Base-by-base conservation (phyloP, 2,329 filamentous ascomycete genomes). In the Pseudocercospora crystallina region DNA sequence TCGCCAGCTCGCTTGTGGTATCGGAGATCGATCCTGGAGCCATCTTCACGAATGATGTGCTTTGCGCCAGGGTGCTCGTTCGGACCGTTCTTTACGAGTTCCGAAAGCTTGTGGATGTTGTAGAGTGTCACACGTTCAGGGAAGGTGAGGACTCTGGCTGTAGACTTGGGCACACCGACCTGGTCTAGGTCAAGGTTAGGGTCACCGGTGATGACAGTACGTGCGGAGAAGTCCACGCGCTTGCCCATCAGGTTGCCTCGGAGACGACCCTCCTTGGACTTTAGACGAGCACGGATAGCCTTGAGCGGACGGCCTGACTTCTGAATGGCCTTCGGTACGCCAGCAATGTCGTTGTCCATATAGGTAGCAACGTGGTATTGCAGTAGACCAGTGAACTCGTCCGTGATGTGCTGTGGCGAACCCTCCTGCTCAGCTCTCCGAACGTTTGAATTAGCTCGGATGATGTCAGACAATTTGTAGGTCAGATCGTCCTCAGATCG, bases 241-340 rank as follows among this genome's bases (percentile, higher is more conserved):
- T 99, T 99, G 58, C 94, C 94, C 95, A 99, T 99, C 79, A 99
- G 78, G 73, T 99, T 99, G 69, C 95, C 94, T 76, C 94, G 87
- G 17, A 99, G 83, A 79, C 94, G 90, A 62, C 94, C 94, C 69
- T 99, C 94, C 75, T 99, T 99, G 57, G 95, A 95, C 84, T 99
- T 99, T 70, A 99, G 80, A 73, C 94, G 91, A 54, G 90, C 90
- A 64, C 95, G 89, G 60, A 99, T 95, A 12, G 94, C 90, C 76
- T 99, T 99, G 61, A 99, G 87, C 1, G 95, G 91, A 66, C 95
- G 85, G 41, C 95, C 95, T 49, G 90, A 96, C 78, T 99, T 99
- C 68, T 99, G 95, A 66, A 97, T 79, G 2, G 94, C 92, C 63
- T 94, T 90, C 2, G 94, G 94, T 63, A 95, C 86, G 43, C 92